Conservation (phyloP, 176 grass and related monocot species). For the Rhynchospora tenuis region DNA sequence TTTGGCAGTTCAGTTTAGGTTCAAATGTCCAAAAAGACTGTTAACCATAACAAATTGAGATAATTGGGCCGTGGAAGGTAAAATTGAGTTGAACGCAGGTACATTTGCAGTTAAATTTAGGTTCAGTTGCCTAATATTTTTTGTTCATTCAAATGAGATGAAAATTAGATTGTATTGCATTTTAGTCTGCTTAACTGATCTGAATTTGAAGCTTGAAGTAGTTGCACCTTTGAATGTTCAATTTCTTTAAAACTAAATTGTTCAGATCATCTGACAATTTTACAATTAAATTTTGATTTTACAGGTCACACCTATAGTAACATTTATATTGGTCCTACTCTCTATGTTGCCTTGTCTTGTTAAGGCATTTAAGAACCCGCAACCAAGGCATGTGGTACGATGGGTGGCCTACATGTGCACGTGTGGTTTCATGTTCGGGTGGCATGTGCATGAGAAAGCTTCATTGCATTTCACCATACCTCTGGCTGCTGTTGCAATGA, state of each 20-base stretch:
- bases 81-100: too few species aligned
- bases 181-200: background rate
- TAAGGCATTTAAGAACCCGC: constrained; percentile 68
- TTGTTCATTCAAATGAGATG: background rate
- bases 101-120: background rate
- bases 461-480: constrained; percentile 86
- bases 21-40: too few species aligned
- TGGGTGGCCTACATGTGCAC: constrained; percentile 73
- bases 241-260: too few species aligned
- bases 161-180: background rate
- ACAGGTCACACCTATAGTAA: constrained; percentile 72
- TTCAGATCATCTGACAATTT: constrained; percentile 2
- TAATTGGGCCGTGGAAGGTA: too few species aligned
- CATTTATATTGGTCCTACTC: constrained; percentile 72
- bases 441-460: constrained; percentile 96
- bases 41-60: too few species aligned
- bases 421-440: constrained; percentile 97
- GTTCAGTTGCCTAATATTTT: background rate
- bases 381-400: constrained; percentile 69
- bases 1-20: too few species aligned
- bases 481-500: constrained; percentile 63
- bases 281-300: constrained; percentile 19
- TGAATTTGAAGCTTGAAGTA: background rate
- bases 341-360: constrained; percentile 75
- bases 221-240: background rate